Evolutionary conservation across 2,329 filamentous ascomycete species (phyloP).

Genomic region (Fusarium pseudocircinatum): DNA sequence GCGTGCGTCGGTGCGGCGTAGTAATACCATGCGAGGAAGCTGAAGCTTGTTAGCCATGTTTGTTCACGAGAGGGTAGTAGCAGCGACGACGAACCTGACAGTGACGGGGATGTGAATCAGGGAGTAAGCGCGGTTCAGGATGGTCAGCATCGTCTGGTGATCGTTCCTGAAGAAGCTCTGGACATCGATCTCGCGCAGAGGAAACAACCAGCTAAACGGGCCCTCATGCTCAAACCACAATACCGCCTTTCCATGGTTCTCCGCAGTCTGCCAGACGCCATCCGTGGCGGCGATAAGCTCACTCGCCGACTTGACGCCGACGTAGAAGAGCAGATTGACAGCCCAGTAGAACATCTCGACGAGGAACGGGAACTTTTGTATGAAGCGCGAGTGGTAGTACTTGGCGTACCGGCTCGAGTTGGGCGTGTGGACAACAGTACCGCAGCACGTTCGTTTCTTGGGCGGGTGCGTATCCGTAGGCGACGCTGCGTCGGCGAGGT

Average conservation of each 20-base stretch:
- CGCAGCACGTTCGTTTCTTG: constrained; percentile 62
- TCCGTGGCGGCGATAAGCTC: constrained; percentile 50
- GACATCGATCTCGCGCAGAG: constrained; percentile 60
- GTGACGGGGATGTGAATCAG: constrained; percentile 68
- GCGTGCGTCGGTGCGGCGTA: constrained; percentile 58
- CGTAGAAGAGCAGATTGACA: constrained; percentile 71
- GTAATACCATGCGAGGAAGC: constrained; percentile 73
- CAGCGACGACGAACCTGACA: neutral
- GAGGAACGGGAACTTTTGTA: constrained; percentile 74
- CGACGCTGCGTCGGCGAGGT: constrained; percentile 9
- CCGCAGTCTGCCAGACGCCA: constrained; percentile 64
- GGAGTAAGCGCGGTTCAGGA: constrained; percentile 67
- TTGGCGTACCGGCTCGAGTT: constrained; percentile 70
- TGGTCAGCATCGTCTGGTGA: constrained; percentile 61
- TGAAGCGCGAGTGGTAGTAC: constrained; percentile 68
- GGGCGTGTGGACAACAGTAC: constrained; percentile 61
- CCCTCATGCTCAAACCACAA: constrained; percentile 64
- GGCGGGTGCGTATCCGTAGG: constrained; percentile 49
- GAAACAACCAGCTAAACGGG: constrained; percentile 61
- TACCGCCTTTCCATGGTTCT: constrained; percentile 64
- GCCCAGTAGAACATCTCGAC: constrained; percentile 81
- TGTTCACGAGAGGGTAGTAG: neutral
- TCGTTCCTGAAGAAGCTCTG: constrained; percentile 66
- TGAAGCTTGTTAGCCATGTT: constrained; percentile 38
- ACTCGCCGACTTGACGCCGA: constrained; percentile 39